Evolutionary conservation across 2,329 filamentous ascomycete species (phyloP), one percentile per base, ranked within the genome.

Genomic region (Fusarium temperatum): DNA sequence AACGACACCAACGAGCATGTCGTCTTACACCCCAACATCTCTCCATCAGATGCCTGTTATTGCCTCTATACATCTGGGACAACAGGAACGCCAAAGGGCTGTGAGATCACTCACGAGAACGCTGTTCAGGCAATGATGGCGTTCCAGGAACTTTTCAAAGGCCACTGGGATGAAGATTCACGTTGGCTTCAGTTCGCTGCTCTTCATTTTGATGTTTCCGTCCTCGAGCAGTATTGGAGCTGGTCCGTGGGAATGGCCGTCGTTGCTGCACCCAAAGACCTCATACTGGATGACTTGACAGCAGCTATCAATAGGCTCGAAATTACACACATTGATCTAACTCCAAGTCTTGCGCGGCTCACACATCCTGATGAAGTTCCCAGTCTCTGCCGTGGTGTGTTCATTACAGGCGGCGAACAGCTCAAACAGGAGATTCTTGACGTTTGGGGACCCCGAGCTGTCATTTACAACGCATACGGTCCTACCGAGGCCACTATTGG

Each of bases 401-500:
- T 98, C 80, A 98, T 98, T 74, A 98, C 95, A 0, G 95, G 96
- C 13, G 95, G 95, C 6, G 95, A 98, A 80, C 91, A 93, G 58
- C 84, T 98, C 24, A 95, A 94, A 76, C 94, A 96, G 78, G 95
- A 98, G 72, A 97, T 98, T 54, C 85, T 98, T 5, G 93, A 97
- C 76, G 88, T 87, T 0, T 98, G 96, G 95, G 95, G 95, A 0
- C 87, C 91, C 2, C 88, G 91, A 64, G 87, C 87, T 4, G 94
- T 95, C 48, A 95, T 98, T 20, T 96, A 97, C 84, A 98, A 98
- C 77, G 95, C 94, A 6, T 94, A 98, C 74, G 95, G 95, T 0
- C 96, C 95, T 3, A 98, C 95, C 0, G 96, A 98, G 81, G 93
- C 94, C 1, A 98, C 95, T 0, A 98, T 98, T 72, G 95, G 95